Conservation (phyloP, 129 eudicot species). For the Artemisia argyi region DNA sequence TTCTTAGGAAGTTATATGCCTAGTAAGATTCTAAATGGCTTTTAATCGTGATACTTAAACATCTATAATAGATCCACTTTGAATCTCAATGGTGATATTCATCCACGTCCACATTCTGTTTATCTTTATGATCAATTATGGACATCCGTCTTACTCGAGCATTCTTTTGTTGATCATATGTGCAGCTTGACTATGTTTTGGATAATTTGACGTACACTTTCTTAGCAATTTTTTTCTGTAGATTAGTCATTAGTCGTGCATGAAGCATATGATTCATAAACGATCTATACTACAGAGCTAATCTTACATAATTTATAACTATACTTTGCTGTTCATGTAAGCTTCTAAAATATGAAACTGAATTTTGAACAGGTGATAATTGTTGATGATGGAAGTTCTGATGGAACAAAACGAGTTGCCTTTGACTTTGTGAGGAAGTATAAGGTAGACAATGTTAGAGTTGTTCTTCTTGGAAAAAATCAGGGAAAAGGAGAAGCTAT, state of each 20-base stretch:
- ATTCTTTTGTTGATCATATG: background rate
- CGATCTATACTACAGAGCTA: background rate
- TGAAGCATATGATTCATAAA: background rate
- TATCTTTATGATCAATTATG: background rate
- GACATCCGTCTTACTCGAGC: background rate
- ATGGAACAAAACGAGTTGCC: slow-evolving; percentile 79
- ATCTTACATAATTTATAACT: background rate
- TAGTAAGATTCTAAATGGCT: too few species aligned
- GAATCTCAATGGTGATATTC: background rate
- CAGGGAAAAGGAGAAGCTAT: slow-evolving; percentile 99
- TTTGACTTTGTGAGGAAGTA: slow-evolving; percentile 78
- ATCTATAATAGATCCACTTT: background rate
- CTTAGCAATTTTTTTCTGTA: background rate
- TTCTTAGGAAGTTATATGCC: too few species aligned
- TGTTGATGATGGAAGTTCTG: slow-evolving; percentile 91
- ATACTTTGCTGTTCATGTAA: background rate
- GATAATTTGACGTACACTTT: background rate
- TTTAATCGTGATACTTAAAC: background rate
- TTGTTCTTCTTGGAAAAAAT: slow-evolving; percentile 89
- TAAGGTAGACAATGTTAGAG: slow-evolving; percentile 80
- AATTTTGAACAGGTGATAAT: slow-evolving; percentile 63
- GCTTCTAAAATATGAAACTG: background rate
- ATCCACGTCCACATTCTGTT: background rate
- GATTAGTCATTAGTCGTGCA: background rate
- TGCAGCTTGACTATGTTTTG: slow-evolving; percentile 4